These are phyloP conservation scores for Cornus suecica DNA, from an alignment of 148 eudicot genomes.

Conservation along the genomic window DNA sequence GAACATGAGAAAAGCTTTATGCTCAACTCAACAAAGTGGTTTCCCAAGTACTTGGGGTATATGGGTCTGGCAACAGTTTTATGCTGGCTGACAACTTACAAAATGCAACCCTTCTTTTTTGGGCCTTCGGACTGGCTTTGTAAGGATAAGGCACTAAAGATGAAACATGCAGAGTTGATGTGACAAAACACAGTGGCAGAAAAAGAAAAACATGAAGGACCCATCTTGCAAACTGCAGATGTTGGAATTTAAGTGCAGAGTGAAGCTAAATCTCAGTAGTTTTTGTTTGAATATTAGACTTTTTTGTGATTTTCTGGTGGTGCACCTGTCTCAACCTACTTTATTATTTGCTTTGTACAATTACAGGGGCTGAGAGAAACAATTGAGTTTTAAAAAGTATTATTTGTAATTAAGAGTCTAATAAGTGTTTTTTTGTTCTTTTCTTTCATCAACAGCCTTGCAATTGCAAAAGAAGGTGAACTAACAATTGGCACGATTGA, in stretches of 20 bases:
- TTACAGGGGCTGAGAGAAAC: not conserved
- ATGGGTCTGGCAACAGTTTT: too few relatives aligned
- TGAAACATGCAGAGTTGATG: too few relatives aligned
- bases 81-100: too few relatives aligned
- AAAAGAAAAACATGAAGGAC: not conserved
- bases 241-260: not conserved
- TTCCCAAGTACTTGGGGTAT: too few relatives aligned
- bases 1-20: too few relatives aligned
- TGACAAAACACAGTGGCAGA: too few relatives aligned
- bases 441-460: conserved; percentile 58
- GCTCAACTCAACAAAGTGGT: too few relatives aligned
- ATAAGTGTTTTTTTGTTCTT: conserved; percentile 3
- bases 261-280: not conserved
- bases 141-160: not conserved
- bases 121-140: not conserved
- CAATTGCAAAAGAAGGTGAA: conserved; percentile 95
- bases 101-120: too few relatives aligned
- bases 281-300: not conserved
- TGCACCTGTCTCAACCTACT: not conserved
- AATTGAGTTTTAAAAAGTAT: not conserved
- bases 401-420: not conserved
- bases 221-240: not conserved
- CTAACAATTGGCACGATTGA: conserved; percentile 96
- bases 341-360: not conserved
- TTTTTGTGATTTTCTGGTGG: not conserved